phyloP scores from a whole-genome alignment of 306 rosid species.

The Begonia peltatifolia region DNA sequence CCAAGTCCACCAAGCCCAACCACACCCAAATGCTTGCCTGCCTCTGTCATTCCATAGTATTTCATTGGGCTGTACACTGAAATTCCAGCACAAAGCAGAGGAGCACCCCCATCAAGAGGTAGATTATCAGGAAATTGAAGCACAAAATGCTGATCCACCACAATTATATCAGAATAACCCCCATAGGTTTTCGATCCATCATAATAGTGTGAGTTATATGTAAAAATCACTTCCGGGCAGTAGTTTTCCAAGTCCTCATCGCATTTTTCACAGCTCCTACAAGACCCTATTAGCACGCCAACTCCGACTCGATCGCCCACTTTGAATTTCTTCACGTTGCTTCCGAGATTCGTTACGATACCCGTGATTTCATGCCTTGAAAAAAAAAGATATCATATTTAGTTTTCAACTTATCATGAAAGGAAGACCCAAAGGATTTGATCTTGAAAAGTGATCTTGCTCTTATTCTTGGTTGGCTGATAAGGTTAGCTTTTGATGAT shows the following conservation, averaged over 20 bases:
- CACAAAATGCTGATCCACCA: conserved; percentile 61
- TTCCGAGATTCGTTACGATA: conserved; percentile 50
- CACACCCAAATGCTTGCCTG: conserved; percentile 86
- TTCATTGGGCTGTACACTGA: conserved; percentile 87
- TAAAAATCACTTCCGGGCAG: conserved; percentile 39
- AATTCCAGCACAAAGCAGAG: conserved; percentile 86
- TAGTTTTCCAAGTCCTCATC: conserved; percentile 65
- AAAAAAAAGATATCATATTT: conserved; percentile 1
- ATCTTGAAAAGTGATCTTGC: too few relatives aligned
- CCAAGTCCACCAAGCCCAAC: conserved; percentile 96
- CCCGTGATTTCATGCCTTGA: conserved; percentile 89
- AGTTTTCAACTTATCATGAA: not conserved
- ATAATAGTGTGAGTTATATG: conserved; percentile 35
- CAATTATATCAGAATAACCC: conserved; percentile 64
- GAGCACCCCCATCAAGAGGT: conserved; percentile 79
- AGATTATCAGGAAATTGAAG: conserved; percentile 55
- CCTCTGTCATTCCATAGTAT: conserved; percentile 76
- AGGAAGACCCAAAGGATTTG: too few relatives aligned
- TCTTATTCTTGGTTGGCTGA: too few relatives aligned
- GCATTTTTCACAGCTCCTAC: conserved; percentile 60
- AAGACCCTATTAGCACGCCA: conserved; percentile 74
- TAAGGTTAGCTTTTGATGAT: too few relatives aligned
- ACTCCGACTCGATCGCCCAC: conserved; percentile 84
- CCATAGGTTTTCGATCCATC: conserved; percentile 59
- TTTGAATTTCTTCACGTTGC: conserved; percentile 48